Conservation (phyloP, 2,329 filamentous ascomycete genomes). For the Nemania diffusa region DNA sequence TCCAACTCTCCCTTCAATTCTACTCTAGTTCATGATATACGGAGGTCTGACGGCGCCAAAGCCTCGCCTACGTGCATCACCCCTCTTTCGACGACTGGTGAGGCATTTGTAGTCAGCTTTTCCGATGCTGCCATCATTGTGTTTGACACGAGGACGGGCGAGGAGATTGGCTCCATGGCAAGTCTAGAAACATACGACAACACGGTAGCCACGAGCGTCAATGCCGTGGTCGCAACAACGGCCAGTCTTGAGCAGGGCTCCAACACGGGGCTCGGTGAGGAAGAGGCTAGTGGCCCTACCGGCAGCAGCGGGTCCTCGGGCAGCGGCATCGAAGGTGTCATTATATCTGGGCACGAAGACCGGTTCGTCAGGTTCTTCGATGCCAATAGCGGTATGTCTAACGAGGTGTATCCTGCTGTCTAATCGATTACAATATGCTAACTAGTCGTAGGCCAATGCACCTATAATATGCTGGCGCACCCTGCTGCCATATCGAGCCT, state of each 20-base stretch:
- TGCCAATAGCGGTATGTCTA: conserved; percentile 90
- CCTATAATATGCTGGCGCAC: conserved; percentile 98
- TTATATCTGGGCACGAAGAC: conserved; percentile 97
- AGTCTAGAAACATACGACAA: conserved; percentile 94
- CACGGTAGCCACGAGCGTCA: conserved; percentile 81
- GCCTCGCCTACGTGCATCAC: conserved; percentile 91
- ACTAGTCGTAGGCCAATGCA: conserved; percentile 84
- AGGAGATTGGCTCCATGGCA: conserved; percentile 92
- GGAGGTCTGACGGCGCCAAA: conserved; percentile 70
- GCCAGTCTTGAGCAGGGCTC: conserved; percentile 78
- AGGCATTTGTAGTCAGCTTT: conserved; percentile 93
- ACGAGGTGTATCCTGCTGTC: background rate
- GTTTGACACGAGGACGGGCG: conserved; percentile 90
- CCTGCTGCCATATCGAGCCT: conserved; percentile 92
- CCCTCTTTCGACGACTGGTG: conserved; percentile 83
- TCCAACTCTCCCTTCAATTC: conserved; percentile 88
- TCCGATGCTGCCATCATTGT: conserved; percentile 89
- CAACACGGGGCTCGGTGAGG: conserved; percentile 71
- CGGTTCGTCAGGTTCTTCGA: conserved; percentile 97
- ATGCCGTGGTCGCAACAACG: conserved; percentile 88
- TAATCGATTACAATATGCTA: conserved; percentile 19
- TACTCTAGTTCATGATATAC: conserved; percentile 87
- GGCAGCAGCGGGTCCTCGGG: conserved; percentile 73
- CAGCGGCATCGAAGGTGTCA: conserved; percentile 87
- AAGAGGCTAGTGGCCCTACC: conserved; percentile 83